Evolutionary conservation across 306 rosid genomes (phyloP), one percentile per base, ranked within the genome.

Genomic region (Cicer yamashitae): DNA sequence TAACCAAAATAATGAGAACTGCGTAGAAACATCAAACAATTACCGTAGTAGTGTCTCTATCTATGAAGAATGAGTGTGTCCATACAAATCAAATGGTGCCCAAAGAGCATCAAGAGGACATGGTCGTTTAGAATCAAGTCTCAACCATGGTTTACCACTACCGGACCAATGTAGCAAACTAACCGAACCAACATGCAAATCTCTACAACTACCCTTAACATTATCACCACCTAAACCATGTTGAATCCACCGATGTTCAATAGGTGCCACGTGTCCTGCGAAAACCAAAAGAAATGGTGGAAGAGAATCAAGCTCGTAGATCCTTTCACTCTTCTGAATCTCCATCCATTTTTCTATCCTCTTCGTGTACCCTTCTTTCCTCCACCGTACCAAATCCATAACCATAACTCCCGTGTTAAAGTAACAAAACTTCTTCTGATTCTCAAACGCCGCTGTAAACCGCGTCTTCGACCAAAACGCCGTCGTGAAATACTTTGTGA

Each of bases 341-440:
- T 91, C 91, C 93, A 91, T 88, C 96, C 93, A 91, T 64, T 46
- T 75, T 72, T 88, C 96, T 18, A 91, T 91, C 56, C 67, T 61
- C 52, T 61, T 84, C 59, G 93, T 82, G 81, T 80, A 91, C 14
- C 77, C 60, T 15, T 14, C 76, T 47, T 73, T 82, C 68, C 97
- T 82, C 97, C 97, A 91, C 52, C 47, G 72, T 0, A 38, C 88
- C 66, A 91, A 88, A 89, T 91, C 97, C 78, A 91, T 86, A 3
- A 91, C 97, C 97, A 91, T 89, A 48, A 91, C 97, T 10, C 97
- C 96, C 1, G 96, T 86, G 81, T 91, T 91, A 71, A 91, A 91
- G 75, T 91, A 91, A 15, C 96, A 91, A 1, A 88, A 87, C 37
- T 58, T 87, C 22, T 58, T 88, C 73, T 93, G 46, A 14, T 78